Percentiles rank a stretch among this genome's conserved stretches.
phyloP scores from a whole-genome alignment of 192 early-diverging fungal genomes.

The Funneliformis mosseae region DNA sequence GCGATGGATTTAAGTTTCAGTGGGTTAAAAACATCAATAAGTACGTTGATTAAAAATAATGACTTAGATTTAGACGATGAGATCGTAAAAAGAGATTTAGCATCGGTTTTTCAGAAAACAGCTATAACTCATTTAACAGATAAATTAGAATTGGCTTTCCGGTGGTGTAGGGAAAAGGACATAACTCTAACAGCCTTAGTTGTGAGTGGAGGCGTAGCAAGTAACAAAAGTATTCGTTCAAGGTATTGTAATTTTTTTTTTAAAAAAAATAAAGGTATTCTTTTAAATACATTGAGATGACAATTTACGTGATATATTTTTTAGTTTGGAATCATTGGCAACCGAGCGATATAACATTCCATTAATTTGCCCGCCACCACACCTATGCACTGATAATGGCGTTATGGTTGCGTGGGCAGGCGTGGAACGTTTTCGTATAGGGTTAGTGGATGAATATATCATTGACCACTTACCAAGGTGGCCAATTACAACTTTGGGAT shows the following conservation, averaged over 20 bases:
- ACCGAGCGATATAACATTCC: constrained; percentile 41
- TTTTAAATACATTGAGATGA: not conserved
- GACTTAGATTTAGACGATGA: constrained; percentile 44
- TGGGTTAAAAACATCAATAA: constrained; percentile 71
- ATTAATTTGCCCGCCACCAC: constrained; percentile 75
- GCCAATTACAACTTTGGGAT: constrained; percentile 61
- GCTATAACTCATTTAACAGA: constrained; percentile 62
- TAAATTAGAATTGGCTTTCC: constrained; percentile 64
- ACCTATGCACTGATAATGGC: constrained; percentile 80
- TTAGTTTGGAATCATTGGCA: constrained; percentile 46
- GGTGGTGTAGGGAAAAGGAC: constrained; percentile 39
- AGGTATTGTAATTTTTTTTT: constrained; percentile 11
- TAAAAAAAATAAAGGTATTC: not conserved
- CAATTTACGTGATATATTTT: not conserved
- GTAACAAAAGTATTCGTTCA: constrained; percentile 62
- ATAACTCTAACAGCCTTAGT: constrained; percentile 56
- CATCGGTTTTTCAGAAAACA: constrained; percentile 70
- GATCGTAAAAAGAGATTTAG: constrained; percentile 53
- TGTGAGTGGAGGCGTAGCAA: constrained; percentile 78
- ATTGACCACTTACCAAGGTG: constrained; percentile 76
- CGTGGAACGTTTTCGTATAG: constrained; percentile 65
- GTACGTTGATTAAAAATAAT: constrained; percentile 51
- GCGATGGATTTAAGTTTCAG: constrained; percentile 73
- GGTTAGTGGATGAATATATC: constrained; percentile 69
- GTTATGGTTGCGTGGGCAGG: constrained; percentile 88